Evolutionary conservation across 495 filamentous ascomycete species (phyloP).

Genomic region (Umbilicaria muhlenbergii): DNA sequence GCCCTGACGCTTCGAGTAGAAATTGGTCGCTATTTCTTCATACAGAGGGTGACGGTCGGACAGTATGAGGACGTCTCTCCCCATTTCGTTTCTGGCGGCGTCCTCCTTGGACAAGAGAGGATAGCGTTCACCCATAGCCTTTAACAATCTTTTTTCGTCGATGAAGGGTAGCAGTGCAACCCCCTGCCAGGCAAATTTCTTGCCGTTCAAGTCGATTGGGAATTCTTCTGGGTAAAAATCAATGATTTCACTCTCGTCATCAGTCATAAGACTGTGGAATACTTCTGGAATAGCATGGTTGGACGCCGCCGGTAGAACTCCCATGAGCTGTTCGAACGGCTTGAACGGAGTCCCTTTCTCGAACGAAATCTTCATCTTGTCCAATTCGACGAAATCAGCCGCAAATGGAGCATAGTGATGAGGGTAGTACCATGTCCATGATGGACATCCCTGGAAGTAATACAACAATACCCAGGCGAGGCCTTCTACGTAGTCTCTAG

Average conservation of each 20-base stretch:
- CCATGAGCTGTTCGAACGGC: conserved; percentile 98
- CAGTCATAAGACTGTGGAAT: conserved; percentile 78
- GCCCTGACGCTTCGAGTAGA: conserved; percentile 81
- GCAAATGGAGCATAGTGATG: conserved; percentile 98
- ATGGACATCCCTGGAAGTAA: conserved; percentile 95
- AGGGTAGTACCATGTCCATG: conserved; percentile 98
- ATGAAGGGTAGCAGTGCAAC: conserved; percentile 91
- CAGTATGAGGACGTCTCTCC: conserved; percentile 68
- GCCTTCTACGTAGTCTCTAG: conserved; percentile 85
- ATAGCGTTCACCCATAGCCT: conserved; percentile 71
- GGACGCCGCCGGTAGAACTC: conserved; percentile 82
- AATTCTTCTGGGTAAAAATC: conserved; percentile 98
- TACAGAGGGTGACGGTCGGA: conserved; percentile 71
- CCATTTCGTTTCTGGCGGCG: conserved; percentile 58
- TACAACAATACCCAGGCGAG: conserved; percentile 96
- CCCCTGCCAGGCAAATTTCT: conserved; percentile 97
- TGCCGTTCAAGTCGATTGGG: conserved; percentile 83
- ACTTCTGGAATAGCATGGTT: conserved; percentile 77
- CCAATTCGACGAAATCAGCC: conserved; percentile 79
- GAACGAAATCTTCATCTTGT: conserved; percentile 63
- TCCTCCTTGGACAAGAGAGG: conserved; percentile 68
- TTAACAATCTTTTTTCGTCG: conserved; percentile 72
- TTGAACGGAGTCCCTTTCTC: conserved; percentile 74
- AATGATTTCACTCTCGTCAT: conserved; percentile 75
- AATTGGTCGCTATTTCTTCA: conserved; percentile 59